Percentiles rank a stretch among this genome's conserved stretches.
phyloP scores from a whole-genome alignment of 495 filamentous ascomycete species.

The Immersiella caudata region DNA sequence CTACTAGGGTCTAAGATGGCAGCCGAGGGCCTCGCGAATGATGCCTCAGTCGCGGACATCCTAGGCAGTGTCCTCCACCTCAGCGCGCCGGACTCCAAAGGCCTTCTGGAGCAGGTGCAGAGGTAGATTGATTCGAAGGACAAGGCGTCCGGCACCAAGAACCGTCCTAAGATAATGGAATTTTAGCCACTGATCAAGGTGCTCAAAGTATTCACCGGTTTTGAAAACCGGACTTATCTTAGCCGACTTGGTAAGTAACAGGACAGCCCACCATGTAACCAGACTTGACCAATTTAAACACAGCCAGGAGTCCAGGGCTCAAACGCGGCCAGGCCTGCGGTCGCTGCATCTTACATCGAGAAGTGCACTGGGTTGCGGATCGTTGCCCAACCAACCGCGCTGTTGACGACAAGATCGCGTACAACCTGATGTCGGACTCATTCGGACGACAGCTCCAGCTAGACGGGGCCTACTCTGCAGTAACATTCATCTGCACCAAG shows the following conservation, averaged over 20 bases:
- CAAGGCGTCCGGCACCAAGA: conserved; percentile 20
- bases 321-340: conserved; percentile 64
- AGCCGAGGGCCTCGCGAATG: conserved; percentile 42
- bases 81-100: conserved; percentile 31
- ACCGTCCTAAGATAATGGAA: conserved; percentile 42
- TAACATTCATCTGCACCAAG: conserved; percentile 71
- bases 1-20: conserved; percentile 43
- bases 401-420: conserved; percentile 67
- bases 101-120: conserved; percentile 33
- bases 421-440: conserved; percentile 59
- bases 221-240: conserved; percentile 65
- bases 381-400: conserved; percentile 67
- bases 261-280: too few relatives aligned
- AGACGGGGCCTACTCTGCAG: conserved; percentile 57
- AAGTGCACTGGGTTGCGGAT: conserved; percentile 60
- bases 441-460: conserved; percentile 69
- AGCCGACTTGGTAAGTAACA: conserved; percentile 62
- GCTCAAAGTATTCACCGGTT: conserved; percentile 59
- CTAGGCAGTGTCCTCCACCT: conserved; percentile 54
- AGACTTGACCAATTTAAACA: too few relatives aligned
- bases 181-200: conserved; percentile 71
- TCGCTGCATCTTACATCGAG: conserved; percentile 66
- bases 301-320: conserved; percentile 64
- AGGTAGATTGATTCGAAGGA: conserved; percentile 42
- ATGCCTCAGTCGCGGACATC: conserved; percentile 42